Conservation (phyloP, 345 rosid species). For the Boechera divaricarpa region DNA sequence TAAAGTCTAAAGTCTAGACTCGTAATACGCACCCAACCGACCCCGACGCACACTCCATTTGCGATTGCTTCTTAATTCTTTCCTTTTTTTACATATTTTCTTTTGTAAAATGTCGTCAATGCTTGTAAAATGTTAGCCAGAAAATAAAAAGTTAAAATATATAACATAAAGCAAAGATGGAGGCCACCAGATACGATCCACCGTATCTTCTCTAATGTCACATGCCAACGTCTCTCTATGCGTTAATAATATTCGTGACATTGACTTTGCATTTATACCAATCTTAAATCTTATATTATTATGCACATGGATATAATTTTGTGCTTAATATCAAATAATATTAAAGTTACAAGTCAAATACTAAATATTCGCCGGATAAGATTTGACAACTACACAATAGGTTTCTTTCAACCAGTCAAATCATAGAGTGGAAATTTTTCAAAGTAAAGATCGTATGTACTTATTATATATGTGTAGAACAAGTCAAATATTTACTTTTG, state of each 20-base stretch:
- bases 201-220: slow-evolving; percentile 40
- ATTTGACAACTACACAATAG: slow-evolving; percentile 3
- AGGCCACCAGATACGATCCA: slow-evolving; percentile 38
- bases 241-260: slow-evolving; percentile 36
- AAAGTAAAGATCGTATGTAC: slow-evolving; percentile 1
- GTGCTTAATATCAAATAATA: slow-evolving; percentile 6
- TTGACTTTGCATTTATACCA: slow-evolving; percentile 38
- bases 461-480: slow-evolving; percentile 15
- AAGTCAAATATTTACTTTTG: slow-evolving; percentile 33
- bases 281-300: slow-evolving; percentile 24
- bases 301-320: slow-evolving; percentile 27
- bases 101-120: background rate
- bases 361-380: slow-evolving; percentile 27
- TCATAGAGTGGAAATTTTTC: slow-evolving; percentile 8
- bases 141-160: background rate
- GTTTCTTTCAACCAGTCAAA: slow-evolving; percentile 32
- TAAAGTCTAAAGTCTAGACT: background rate
- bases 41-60: background rate
- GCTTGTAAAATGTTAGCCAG: background rate
- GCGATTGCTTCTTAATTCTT: background rate
- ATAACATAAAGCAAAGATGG: slow-evolving; percentile 6
- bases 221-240: slow-evolving; percentile 42
- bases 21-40: slow-evolving; percentile 4
- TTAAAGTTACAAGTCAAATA: slow-evolving; percentile 34
- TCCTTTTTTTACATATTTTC: background rate